These are phyloP conservation scores for Tricholomella constricta DNA, from an alignment of 768 basidiomycete genomes.

Conservation along the genomic window DNA sequence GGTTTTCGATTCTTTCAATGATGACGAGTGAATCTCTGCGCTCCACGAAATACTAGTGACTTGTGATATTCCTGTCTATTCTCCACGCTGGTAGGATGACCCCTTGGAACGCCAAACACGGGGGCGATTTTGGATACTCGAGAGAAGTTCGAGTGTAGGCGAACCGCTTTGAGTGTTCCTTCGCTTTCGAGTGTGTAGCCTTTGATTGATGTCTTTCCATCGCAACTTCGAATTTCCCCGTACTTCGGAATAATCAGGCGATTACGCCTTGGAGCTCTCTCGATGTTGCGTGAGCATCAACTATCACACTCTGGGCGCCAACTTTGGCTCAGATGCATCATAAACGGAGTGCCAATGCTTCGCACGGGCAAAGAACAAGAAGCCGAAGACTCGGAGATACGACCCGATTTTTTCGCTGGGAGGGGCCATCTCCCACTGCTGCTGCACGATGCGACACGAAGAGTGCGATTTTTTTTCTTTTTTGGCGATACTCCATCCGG, in stretches of 20 bases:
- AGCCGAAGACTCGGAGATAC: not conserved
- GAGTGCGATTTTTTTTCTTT: too few relatives aligned
- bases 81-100: not conserved
- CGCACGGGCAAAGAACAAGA: not conserved
- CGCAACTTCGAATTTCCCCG: not conserved
- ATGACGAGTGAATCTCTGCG: constrained; percentile 18
- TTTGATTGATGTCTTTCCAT: too few relatives aligned
- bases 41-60: constrained; percentile 16
- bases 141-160: not conserved
- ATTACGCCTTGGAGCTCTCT: not conserved
- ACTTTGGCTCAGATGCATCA: not conserved
- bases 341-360: not conserved
- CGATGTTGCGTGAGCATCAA: not conserved
- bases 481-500: not conserved
- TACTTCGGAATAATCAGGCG: not conserved
- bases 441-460: not conserved
- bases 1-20: constrained; percentile 18
- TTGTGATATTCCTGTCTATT: not conserved
- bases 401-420: not conserved
- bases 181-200: too few relatives aligned
- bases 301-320: not conserved
- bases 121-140: too few relatives aligned
- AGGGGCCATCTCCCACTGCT: not conserved
- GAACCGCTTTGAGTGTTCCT: too few relatives aligned
- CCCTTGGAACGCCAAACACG: constrained; percentile 1